Base-by-base conservation (phyloP, 129 eudicot species). In the Kitagawia praeruptora region DNA sequence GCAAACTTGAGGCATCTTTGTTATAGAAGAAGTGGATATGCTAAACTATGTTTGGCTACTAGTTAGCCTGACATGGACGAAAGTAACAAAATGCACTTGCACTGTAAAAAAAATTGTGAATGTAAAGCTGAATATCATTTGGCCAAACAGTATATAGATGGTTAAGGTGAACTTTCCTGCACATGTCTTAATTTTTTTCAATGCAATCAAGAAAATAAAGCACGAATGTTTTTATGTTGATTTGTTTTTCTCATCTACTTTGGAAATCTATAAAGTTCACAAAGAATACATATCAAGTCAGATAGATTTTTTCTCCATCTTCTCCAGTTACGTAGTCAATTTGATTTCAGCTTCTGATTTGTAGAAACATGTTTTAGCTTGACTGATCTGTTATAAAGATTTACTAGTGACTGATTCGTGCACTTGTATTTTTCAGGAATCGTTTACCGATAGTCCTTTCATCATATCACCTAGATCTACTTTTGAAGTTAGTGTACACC, bases 391-490 rank as follows among this genome's bases (percentile, higher is more conserved):
- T 63, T 74, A 48, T n/a, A 74, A 16, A 9, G n/a, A 27, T 34
- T 41, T 11, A 21, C 12, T 28, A 70, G 56, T 38, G 54, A 31
- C 78, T 84, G 31, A 78, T 61, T 28, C 15, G 72, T 48, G 21
- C 77, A 78, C 81, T 53, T 70, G 63, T 61, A 41, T 47, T 70
- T 85, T 85, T 76, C 89, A 94, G 98, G 98, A 94, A 83, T 90
- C 96, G 97, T 97, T 92, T 39, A 90, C 96, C 3, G 98, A 94
- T 83, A 86, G 87, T 80, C 97, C 98, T 8, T 94, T 94, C 84
- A 94, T 94, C 76, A 94, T 94, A 89, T 94, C 97, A 76, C 97
- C 98, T 75, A 92, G 98, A 82, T 88, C 88, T 71, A 94, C 93
- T 45, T 94, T 92, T 82, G 97, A 91, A 87, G 98, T 94, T 45